Evolutionary conservation across 345 rosid species (phyloP).

Genomic region (Conringia planisiliqua): DNA sequence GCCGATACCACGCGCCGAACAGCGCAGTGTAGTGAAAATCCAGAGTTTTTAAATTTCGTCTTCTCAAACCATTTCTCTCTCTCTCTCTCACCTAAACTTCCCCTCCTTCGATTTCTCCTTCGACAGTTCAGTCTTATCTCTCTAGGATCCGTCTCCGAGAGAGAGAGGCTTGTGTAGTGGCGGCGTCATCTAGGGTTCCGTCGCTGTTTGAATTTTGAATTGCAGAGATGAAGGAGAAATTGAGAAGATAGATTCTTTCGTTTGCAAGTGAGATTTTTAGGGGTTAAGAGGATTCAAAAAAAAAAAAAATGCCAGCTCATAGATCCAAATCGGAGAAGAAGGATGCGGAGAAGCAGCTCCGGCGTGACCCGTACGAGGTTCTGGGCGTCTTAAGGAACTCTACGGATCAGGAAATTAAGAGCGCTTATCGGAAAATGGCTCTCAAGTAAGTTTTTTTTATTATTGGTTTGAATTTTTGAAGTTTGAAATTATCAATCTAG

Average conservation of each 20-base stretch:
- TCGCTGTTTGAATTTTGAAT: conserved; percentile 7
- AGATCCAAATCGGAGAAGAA: conserved; percentile 71
- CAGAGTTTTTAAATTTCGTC: background rate
- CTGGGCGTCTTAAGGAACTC: conserved; percentile 70
- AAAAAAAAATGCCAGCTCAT: conserved; percentile 49
- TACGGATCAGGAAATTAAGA: conserved; percentile 92
- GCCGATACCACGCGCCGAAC: conserved; percentile 21
- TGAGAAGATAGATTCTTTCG: background rate
- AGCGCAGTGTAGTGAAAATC: conserved; percentile 7
- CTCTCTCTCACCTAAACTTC: conserved; percentile 25
- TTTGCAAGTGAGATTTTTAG: conserved; percentile 16
- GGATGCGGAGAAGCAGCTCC: conserved; percentile 62
- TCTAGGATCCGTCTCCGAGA: conserved; percentile 10
- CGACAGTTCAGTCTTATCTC: conserved; percentile 27
- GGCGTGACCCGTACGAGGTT: conserved; percentile 93
- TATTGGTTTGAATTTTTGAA: background rate
- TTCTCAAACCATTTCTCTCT: background rate
- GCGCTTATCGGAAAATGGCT: conserved; percentile 90
- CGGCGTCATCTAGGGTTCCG: conserved; percentile 16
- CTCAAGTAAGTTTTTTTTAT: conserved; percentile 55
- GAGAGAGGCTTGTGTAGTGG: conserved; percentile 14
- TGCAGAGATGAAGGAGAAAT: conserved; percentile 23
- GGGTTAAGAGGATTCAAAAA: background rate
- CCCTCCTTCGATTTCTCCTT: conserved; percentile 38
- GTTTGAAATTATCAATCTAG: background rate